These are phyloP conservation scores for Collybiopsis confluens DNA, from an alignment of 768 basidiomycete genomes.

Conservation along the genomic window DNA sequence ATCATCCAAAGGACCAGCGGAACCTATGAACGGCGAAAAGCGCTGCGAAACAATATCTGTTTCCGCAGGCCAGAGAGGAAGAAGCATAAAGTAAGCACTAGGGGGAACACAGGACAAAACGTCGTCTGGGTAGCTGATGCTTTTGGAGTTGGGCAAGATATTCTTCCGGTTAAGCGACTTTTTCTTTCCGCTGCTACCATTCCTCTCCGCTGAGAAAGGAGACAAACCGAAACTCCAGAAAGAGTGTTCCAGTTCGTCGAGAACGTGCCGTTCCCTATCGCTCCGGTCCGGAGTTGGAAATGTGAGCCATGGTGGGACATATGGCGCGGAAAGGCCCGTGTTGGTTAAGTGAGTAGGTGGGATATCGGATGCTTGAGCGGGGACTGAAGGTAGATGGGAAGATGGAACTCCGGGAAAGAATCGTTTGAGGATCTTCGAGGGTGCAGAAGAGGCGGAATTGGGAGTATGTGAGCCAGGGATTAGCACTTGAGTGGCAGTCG, in stretches of 20 bases:
- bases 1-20: neutral
- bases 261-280: neutral
- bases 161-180: neutral
- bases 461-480: no score
- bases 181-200: neutral
- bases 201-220: neutral
- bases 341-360: neutral
- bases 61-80: conserved; percentile 8
- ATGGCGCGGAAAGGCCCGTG: neutral
- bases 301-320: conserved; percentile 2
- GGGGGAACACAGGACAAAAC: neutral
- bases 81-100: conserved; percentile 4
- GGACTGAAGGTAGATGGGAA: neutral
- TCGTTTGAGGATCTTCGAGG: no score
- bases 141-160: neutral
- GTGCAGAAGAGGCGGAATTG: no score
- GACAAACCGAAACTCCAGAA: conserved; percentile 1
- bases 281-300: neutral
- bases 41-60: conserved; percentile 5
- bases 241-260: conserved; percentile 1
- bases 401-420: conserved; percentile 1
- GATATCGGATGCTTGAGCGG: neutral
- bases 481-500: no score
- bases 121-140: neutral
- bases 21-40: neutral